phyloP scores from a whole-genome alignment of 2,329 filamentous ascomycete species.

The Blastomyces emzantsi region DNA sequence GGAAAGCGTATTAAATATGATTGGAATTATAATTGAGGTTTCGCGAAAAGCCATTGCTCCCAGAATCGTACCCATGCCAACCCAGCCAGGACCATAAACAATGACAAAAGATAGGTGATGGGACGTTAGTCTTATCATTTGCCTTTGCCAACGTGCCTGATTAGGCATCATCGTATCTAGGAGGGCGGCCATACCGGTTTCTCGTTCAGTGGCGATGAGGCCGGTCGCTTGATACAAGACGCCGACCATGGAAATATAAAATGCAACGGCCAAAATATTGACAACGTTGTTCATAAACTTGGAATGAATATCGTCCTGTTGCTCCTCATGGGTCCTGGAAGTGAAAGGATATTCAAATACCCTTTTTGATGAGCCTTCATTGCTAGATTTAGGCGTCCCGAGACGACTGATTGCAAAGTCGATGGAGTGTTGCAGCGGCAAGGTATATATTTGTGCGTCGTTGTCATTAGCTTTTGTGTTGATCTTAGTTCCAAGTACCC shows the following conservation, averaged over 20 bases:
- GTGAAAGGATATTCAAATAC: slow-evolving; percentile 65
- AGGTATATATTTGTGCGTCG: slow-evolving; percentile 64
- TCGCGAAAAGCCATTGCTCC: slow-evolving; percentile 55
- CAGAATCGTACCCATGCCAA: slow-evolving; percentile 61
- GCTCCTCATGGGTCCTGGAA: slow-evolving; percentile 57
- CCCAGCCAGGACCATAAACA: slow-evolving; percentile 69
- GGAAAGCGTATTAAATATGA: slow-evolving; percentile 65
- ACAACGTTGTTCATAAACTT: slow-evolving; percentile 66
- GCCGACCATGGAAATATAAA: slow-evolving; percentile 70
- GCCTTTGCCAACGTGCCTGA: slow-evolving; percentile 62
- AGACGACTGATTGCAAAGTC: slow-evolving; percentile 56
- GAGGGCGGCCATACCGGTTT: slow-evolving; percentile 77
- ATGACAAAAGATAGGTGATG: slow-evolving; percentile 72
- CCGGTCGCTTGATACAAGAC: slow-evolving; percentile 82
- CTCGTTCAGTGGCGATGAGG: slow-evolving; percentile 74
- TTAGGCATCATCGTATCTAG: slow-evolving; percentile 89
- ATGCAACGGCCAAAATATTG: slow-evolving; percentile 66
- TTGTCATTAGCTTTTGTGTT: slow-evolving; percentile 52
- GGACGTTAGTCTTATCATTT: slow-evolving; percentile 66
- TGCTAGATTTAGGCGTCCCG: slow-evolving; percentile 29
- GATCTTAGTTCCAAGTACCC: slow-evolving; percentile 57
- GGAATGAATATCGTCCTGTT: slow-evolving; percentile 55
- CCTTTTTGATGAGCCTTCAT: slow-evolving; percentile 39
- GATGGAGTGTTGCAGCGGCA: slow-evolving; percentile 71
- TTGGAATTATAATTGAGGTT: slow-evolving; percentile 55